Base-by-base conservation (phyloP, 441 rosid species). In the Adansonia madagascariensis region DNA sequence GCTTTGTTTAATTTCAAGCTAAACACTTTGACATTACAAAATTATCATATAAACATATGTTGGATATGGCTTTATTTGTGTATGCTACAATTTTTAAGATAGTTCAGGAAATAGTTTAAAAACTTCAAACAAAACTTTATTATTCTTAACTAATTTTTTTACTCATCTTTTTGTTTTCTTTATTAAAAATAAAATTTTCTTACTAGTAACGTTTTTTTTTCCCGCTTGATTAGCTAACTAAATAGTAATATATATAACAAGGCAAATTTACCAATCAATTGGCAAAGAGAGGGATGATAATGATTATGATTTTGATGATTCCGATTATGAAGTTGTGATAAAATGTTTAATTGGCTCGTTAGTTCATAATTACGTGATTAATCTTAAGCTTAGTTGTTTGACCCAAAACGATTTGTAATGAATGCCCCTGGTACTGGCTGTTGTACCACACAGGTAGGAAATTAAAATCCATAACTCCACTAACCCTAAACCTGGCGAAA, bases 211-310 rank as follows among this genome's bases (percentile, higher is more conserved):
- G 10, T 44, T 6, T 44, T 41, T 41, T 31, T 31, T 41, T 4
- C 47, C 8, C 1, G 9, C 27, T 8, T 20, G 22, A 22, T 22
- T 27, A 60, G 64, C 20, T 63, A 62, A 24, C 12, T 10, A 27
- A 35, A 7, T 6, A 53, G 7, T 15, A 44, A 2, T 3, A 24
- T 22, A 31, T 31, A 31, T 31, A 61, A 22, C 39, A 8, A 18
- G 7, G 11, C 14, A 15, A 65, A 27, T 41, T 72, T 77, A 65
- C 50, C 44, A 73, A 65, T 77, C 66, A 78, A 61, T 11, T 27
- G 44, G 7, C 50, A 3, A 56, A n/a, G n/a, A 27, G 59, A 43
- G 59, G 44, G 44, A 41, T 72, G 15, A 65, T 44, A 1, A 6
- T 41, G 22, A 64, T 44, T 55, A 55, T 10, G 35, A 31, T 31